Conservation (phyloP, 1,284 basidiomycete genomes). For the Apiotrichum mycotoxinovorans region DNA sequence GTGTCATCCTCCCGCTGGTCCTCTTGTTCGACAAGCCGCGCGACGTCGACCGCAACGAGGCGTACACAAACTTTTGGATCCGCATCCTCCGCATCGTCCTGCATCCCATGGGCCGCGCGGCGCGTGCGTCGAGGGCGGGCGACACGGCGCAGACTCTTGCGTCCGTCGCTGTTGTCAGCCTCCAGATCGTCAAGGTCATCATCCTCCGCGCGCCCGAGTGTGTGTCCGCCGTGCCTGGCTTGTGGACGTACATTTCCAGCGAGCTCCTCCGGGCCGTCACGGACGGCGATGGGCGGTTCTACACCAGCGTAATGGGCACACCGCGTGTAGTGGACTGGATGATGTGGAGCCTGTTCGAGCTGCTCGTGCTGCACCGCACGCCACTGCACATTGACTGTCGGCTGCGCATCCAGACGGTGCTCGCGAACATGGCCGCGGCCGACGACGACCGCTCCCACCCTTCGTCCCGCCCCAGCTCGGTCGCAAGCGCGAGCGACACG, state of each 20-base stretch:
- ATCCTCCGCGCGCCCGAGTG: conserved; percentile 56
- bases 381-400: conserved; percentile 66
- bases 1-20: conserved; percentile 59
- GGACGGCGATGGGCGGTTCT: conserved; percentile 29
- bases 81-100: conserved; percentile 63
- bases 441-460: conserved; percentile 9
- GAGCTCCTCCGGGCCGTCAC: conserved; percentile 18
- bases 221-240: conserved; percentile 29
- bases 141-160: conserved; percentile 17
- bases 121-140: conserved; percentile 50
- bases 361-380: conserved; percentile 61
- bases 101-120: conserved; percentile 19
- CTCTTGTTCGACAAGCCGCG: conserved; percentile 57
- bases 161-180: conserved; percentile 50
- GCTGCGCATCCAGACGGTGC: conserved; percentile 54
- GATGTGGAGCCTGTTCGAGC: conserved; percentile 68
- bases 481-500: conserved; percentile 16
- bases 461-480: conserved; percentile 15
- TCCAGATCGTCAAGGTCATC: conserved; percentile 69
- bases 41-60: conserved; percentile 53
- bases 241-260: conserved; percentile 37
- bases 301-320: neutral
- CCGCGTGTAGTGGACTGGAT: conserved; percentile 60
- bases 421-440: conserved; percentile 14
- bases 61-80: conserved; percentile 60